Conservation (phyloP, 345 rosid species). For the Rubroshorea leprosula region DNA sequence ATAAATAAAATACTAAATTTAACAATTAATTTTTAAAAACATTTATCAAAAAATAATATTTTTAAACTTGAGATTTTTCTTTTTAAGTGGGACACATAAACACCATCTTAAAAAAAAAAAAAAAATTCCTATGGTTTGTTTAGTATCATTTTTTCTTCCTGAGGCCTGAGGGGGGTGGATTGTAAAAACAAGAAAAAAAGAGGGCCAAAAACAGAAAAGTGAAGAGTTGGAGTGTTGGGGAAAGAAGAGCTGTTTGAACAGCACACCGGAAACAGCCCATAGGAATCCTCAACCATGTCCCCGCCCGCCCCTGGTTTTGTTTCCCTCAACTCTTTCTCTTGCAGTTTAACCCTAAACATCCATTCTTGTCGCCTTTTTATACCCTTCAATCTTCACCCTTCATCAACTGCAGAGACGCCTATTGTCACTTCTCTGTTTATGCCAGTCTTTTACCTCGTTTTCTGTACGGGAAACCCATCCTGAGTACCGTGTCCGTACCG, state of each 20-base stretch:
- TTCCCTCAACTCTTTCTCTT: conserved; percentile 16
- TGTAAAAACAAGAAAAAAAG: neutral
- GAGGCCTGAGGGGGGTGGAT: neutral
- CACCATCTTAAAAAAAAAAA: too few species aligned
- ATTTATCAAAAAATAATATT: too few species aligned
- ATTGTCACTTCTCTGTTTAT: conserved; percentile 18
- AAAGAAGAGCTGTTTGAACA: conserved; percentile 36
- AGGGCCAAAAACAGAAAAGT: conserved; percentile 10
- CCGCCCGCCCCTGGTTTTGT: conserved; percentile 93
- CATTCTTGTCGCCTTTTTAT: conserved; percentile 9
- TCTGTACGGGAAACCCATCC: neutral
- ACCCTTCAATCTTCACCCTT: neutral
- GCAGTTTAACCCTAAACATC: conserved; percentile 16
- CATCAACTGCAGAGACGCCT: conserved; percentile 19
- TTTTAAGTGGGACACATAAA: too few species aligned
- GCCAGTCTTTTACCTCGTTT: neutral
- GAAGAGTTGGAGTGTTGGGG: neutral
- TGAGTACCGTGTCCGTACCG: neutral
- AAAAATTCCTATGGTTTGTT: too few species aligned
- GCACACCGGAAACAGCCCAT: too few species aligned
- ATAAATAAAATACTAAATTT: too few species aligned
- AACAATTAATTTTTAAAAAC: too few species aligned
- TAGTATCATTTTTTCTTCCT: too few species aligned
- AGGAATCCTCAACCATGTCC: conserved; percentile 32
- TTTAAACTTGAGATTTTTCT: too few species aligned